Conservation (phyloP, 1,139 yeast species). For the Meyerozyma athensensis region DNA sequence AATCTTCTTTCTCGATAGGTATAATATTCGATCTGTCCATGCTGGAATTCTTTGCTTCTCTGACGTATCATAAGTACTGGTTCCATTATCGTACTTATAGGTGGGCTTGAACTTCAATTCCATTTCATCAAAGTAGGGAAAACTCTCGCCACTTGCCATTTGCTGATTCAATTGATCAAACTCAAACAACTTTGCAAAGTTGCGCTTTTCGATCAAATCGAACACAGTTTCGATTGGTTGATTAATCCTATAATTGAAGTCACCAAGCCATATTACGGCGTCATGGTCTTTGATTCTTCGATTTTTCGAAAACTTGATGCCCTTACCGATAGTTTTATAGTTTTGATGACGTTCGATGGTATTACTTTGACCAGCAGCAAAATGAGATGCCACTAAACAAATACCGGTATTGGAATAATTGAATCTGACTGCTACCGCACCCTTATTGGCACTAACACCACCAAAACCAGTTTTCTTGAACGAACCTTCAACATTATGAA, state of each 20-base stretch:
- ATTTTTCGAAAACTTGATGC: slow-evolving; percentile 46
- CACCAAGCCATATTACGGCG: slow-evolving; percentile 89
- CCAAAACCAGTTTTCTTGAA: slow-evolving; percentile 16
- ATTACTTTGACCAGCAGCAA: slow-evolving; percentile 83
- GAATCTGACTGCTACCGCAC: slow-evolving; percentile 85
- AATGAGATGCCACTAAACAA: slow-evolving; percentile 55
- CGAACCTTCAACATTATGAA: slow-evolving; percentile 12
- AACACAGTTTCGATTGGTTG: slow-evolving; percentile 64
- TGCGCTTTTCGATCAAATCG: slow-evolving; percentile 43
- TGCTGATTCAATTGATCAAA: slow-evolving; percentile 76
- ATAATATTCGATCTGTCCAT: slow-evolving; percentile 84
- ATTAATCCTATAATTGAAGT: slow-evolving; percentile 78
- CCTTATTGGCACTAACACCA: slow-evolving; percentile 78
- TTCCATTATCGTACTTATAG: slow-evolving; percentile 88
- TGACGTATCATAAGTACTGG: slow-evolving; percentile 59
- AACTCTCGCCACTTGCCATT: slow-evolving; percentile 62
- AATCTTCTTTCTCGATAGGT: slow-evolving; percentile 41
- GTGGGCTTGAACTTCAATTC: slow-evolving; percentile 81
- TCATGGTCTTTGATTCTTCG: slow-evolving; percentile 66
- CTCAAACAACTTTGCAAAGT: slow-evolving; percentile 52
- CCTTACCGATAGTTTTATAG: slow-evolving; percentile 55
- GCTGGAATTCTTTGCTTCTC: slow-evolving; percentile 94
- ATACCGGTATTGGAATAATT: slow-evolving; percentile 52
- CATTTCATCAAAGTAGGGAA: slow-evolving; percentile 69
- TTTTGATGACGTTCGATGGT: slow-evolving; percentile 82